Base-by-base conservation (phyloP, 805 yeast genomes). In the Candida namnaoensis region DNA sequence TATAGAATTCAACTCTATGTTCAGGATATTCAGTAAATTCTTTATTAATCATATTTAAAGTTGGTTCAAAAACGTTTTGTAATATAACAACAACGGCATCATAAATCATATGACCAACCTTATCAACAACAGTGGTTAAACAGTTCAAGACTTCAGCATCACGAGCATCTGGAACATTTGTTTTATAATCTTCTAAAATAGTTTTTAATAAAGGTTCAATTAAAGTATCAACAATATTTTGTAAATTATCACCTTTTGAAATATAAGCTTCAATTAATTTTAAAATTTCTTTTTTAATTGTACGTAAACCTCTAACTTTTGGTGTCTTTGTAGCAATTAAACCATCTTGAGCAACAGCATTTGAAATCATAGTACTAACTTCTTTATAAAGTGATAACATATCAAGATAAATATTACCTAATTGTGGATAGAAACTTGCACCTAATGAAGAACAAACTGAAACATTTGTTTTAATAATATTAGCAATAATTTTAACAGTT, bases 11-110 rank as follows among this genome's bases (percentile, higher is more conserved):
- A 43, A 91, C 95, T 57, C 99, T 79, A 66, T 91, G 97, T 61
- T 93, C 99, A 11, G 98, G 99, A 62, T 87, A 93, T 63, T 93
- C 97, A 3, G 95, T 80, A 59, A 93, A 88, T 62, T 93, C 97
- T 56, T 85, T 85, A 59, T 85, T 88, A 55, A 93, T 91, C 99
- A 93, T 93, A 51, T 82, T 84, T 61, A 93, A 75, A 2, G 99
- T 93, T 58, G 91, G 85, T 60, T 87, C 95, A 64, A 93, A 93
- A 12, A 93, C 96, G 63, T 82, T 83, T 56, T 88, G 95, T 49
- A 93, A 68, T 45, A 93, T 87, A 42, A 80, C 65, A 27, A 91
- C 87, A 40, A 93, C 91, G 47, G 93, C 95, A 47, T 85, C 91
- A 26, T 95, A 88, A 44, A 91, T 87, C 71, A 82, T 65, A 47